Evolutionary conservation across 2,329 filamentous ascomycete species (phyloP).

Genomic region (Ophiocordyceps sinensis): DNA sequence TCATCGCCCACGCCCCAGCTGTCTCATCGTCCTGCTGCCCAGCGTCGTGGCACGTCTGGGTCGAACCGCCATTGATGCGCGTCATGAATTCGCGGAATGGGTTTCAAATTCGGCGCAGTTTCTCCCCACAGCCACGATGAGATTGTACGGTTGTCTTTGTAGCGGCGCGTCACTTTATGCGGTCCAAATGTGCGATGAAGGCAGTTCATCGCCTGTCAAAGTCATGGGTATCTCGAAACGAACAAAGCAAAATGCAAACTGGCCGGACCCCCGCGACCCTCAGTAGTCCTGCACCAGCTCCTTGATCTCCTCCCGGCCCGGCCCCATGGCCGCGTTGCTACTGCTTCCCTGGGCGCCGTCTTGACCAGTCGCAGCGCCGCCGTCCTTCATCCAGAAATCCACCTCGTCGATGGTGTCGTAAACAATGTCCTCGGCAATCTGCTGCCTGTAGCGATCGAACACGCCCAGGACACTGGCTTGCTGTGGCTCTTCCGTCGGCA

Average conservation of each 20-base stretch:
- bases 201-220: too few species aligned
- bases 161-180: too few species aligned
- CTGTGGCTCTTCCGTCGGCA: slow-evolving; percentile 8
- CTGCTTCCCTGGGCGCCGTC: slow-evolving; percentile 29
- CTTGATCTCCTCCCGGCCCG: slow-evolving; percentile 44
- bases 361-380: slow-evolving; percentile 32
- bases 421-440: slow-evolving; percentile 86
- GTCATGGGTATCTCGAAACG: slow-evolving; percentile 11
- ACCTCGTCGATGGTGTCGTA: slow-evolving; percentile 93
- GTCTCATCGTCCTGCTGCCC: neutral
- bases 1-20: neutral
- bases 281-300: slow-evolving; percentile 50
- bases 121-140: too few species aligned
- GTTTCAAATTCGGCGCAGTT: too few species aligned
- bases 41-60: neutral
- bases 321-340: slow-evolving; percentile 26
- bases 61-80: neutral
- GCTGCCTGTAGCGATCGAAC: slow-evolving; percentile 72
- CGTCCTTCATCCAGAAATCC: slow-evolving; percentile 71
- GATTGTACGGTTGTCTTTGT: too few species aligned
- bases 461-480: slow-evolving; percentile 40
- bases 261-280: neutral
- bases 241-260: neutral
- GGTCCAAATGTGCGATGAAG: too few species aligned
- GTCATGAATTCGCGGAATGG: neutral